Conservation (phyloP, 202 grass and related monocot species). For the Schoenoplectus triqueter region DNA sequence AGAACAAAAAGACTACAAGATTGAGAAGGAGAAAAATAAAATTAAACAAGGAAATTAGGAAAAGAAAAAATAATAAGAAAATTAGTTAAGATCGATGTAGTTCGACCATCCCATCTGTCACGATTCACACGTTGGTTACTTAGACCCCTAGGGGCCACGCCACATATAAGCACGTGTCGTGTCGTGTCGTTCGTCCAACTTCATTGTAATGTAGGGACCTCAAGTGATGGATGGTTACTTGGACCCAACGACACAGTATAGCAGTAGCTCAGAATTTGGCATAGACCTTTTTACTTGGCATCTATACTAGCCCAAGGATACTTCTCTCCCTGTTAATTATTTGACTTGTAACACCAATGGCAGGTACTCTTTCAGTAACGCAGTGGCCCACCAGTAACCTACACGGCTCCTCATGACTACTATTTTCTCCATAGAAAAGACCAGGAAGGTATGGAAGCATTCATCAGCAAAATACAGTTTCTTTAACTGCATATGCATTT, state of each 20-base stretch:
- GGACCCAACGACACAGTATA: background rate
- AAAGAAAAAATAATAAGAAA: no score
- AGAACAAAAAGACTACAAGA: no score
- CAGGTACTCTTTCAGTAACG: background rate
- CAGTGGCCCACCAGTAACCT: background rate
- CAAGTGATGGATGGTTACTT: background rate
- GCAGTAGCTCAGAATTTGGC: slow-evolving; percentile 15
- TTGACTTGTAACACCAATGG: background rate
- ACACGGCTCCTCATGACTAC: background rate
- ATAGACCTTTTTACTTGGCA: background rate
- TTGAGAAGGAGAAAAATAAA: no score
- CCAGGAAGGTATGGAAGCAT: background rate
- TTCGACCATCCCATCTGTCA: no score
- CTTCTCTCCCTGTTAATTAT: background rate
- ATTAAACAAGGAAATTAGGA: no score
- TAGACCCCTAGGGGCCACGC: slow-evolving; percentile 12
- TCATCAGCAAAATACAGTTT: background rate
- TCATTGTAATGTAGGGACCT: background rate
- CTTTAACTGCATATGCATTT: background rate
- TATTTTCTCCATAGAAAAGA: background rate
- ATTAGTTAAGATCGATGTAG: no score
- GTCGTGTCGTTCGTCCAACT: background rate
- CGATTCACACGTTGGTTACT: no score
- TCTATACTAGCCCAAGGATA: background rate
- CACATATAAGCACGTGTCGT: background rate